phyloP scores from a whole-genome alignment of 768 basidiomycete genomes.

The Naganishia kalamii region DNA sequence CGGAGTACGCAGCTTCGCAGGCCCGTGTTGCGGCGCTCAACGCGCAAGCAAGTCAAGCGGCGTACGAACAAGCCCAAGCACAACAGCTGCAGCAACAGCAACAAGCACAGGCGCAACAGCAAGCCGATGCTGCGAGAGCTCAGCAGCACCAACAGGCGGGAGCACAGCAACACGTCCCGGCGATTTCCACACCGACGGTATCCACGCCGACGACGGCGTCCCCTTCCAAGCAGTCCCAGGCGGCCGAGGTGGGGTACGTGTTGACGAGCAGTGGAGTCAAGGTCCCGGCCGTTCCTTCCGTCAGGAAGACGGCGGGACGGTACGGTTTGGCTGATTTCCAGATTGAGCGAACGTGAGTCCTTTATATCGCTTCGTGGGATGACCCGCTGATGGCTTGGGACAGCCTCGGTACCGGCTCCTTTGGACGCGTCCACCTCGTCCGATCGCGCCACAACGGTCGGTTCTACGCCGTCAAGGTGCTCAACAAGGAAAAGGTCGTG shows the following conservation, averaged over 20 bases:
- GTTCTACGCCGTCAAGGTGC: slow-evolving; percentile 91
- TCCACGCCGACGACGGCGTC: slow-evolving; percentile 22
- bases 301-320: slow-evolving; percentile 43
- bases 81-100: too few relatives aligned
- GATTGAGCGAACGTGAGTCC: slow-evolving; percentile 46
- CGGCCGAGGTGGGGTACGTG: slow-evolving; percentile 10
- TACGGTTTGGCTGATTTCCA: slow-evolving; percentile 44
- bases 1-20: slow-evolving; percentile 44
- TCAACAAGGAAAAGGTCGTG: slow-evolving; percentile 87
- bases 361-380: background rate
- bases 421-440: slow-evolving; percentile 52
- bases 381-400: background rate
- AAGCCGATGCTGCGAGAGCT: background rate
- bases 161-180: background rate
- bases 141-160: background rate
- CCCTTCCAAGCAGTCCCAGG: slow-evolving; percentile 13
- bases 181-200: background rate
- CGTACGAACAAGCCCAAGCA: slow-evolving; percentile 31
- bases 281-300: slow-evolving; percentile 26
- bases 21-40: slow-evolving; percentile 45
- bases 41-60: slow-evolving; percentile 44
- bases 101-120: background rate
- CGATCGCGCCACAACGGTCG: slow-evolving; percentile 90
- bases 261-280: slow-evolving; percentile 2
- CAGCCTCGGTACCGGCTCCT: slow-evolving; percentile 46